Conservation (phyloP, 2,329 filamentous ascomycete species). For the Dothistroma pini region DNA sequence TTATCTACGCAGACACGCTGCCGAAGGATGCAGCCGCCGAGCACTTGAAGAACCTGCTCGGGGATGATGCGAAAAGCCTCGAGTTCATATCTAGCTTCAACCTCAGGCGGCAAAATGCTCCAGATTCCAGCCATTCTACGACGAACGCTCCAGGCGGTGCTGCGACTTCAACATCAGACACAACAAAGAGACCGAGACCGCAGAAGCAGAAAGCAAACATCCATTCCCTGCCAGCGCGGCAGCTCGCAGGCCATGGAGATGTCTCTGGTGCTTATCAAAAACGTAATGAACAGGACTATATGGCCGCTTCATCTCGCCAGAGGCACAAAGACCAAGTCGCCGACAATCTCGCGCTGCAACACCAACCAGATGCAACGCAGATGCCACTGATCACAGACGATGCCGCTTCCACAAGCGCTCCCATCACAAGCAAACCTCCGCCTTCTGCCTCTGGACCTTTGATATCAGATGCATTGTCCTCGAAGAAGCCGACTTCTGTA, state of each 20-base stretch:
- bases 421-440: constrained; percentile 50
- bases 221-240: constrained; percentile 38
- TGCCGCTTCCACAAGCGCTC: constrained; percentile 42
- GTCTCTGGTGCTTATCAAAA: constrained; percentile 71
- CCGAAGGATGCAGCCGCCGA: constrained; percentile 74
- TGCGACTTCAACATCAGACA: constrained; percentile 21
- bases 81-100: constrained; percentile 76
- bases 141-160: constrained; percentile 11
- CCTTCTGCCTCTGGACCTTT: constrained; percentile 72
- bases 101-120: constrained; percentile 50
- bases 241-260: constrained; percentile 59
- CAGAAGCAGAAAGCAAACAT: constrained; percentile 44
- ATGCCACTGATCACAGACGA: constrained; percentile 44
- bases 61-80: constrained; percentile 71
- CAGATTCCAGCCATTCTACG: constrained; percentile 8
- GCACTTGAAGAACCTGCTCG: constrained; percentile 83
- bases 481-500: constrained; percentile 50
- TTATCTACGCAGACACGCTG: constrained; percentile 75
- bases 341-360: constrained; percentile 48
- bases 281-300: constrained; percentile 70
- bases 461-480: constrained; percentile 65
- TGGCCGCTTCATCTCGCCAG: constrained; percentile 49
- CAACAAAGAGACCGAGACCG: constrained; percentile 20
- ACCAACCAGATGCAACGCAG: constrained; percentile 45
- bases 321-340: constrained; percentile 38